These are phyloP conservation scores for Salvia miltiorrhiza DNA, from an alignment of 257 asterid genomes.

Conservation along the genomic window DNA sequence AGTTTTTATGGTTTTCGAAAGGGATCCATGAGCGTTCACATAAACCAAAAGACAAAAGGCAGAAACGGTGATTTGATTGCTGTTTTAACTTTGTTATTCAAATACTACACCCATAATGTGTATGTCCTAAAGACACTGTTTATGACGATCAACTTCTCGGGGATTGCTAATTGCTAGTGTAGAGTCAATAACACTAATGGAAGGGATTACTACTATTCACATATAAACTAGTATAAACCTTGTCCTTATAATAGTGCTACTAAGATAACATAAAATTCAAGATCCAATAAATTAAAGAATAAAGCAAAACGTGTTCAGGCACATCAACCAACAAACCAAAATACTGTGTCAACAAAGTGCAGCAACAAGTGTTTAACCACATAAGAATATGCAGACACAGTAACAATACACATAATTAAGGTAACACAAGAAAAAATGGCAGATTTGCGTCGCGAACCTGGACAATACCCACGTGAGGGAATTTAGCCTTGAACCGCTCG, in stretches of 20 bases:
- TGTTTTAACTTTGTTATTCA: no score
- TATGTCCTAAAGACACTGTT: no score
- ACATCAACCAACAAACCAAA: neutral
- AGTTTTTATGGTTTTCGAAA: neutral
- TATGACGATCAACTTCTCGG: no score
- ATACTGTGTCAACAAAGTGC: neutral
- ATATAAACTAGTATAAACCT: neutral
- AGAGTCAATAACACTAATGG: no score
- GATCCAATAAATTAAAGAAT: neutral
- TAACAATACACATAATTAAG: neutral
- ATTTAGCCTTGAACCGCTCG: constrained; percentile 51
- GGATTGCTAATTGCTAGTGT: no score
- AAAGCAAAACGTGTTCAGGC: neutral
- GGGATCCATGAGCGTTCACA: no score
- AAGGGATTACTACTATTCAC: no score
- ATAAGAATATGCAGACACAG: neutral
- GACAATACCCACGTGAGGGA: constrained; percentile 50
- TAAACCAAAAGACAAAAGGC: no score
- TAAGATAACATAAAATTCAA: neutral
- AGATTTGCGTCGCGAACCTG: constrained; percentile 42
- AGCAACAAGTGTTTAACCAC: neutral
- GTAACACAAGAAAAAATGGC: neutral
- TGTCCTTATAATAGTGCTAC: neutral
- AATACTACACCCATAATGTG: no score
- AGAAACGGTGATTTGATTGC: no score